These are phyloP conservation scores for Mycena vitilis DNA, from an alignment of 768 basidiomycete species.

Conservation along the genomic window DNA sequence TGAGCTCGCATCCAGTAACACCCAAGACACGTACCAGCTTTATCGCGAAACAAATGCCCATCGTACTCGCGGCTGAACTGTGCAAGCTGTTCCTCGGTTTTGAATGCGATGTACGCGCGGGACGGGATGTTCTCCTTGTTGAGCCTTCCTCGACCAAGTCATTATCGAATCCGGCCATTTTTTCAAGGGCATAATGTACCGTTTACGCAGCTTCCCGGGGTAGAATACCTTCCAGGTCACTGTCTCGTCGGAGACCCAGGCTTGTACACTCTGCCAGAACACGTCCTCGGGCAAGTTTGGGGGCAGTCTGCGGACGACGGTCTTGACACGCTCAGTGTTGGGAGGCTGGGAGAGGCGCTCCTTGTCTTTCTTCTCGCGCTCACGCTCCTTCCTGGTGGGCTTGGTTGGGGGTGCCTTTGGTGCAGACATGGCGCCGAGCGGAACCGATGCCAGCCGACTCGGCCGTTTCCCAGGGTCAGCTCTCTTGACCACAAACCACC, in stretches of 20 bases:
- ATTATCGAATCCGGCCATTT: conserved; percentile 14
- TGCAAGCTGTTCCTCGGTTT: conserved; percentile 75
- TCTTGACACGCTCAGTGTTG: conserved; percentile 78
- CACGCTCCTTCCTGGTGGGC: conserved; percentile 50
- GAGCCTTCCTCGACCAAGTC: conserved; percentile 55
- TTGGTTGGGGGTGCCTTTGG: conserved; percentile 41
- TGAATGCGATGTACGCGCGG: conserved; percentile 94
- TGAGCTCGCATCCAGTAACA: conserved; percentile 13
- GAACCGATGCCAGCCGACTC: conserved; percentile 6
- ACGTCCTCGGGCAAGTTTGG: conserved; percentile 92
- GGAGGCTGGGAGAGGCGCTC: conserved; percentile 43
- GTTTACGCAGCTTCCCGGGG: conserved; percentile 76
- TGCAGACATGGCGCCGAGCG: conserved; percentile 23
- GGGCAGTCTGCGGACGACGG: conserved; percentile 87
- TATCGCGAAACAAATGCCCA: conserved; percentile 92
- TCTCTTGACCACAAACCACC: conserved; percentile 15
- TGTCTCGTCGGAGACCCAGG: conserved; percentile 86
- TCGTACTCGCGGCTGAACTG: conserved; percentile 87
- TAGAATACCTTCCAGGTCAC: conserved; percentile 74
- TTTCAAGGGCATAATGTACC: conserved; percentile 54
- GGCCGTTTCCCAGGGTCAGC: too few relatives aligned
- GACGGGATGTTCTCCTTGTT: conserved; percentile 89
- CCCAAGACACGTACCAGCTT: conserved; percentile 71
- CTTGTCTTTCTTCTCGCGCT: conserved; percentile 50
- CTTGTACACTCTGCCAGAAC: conserved; percentile 92